These are phyloP conservation scores for Globisporangium cystogenes DNA, from an alignment of 352 stramenopile species.

Conservation along the genomic window DNA sequence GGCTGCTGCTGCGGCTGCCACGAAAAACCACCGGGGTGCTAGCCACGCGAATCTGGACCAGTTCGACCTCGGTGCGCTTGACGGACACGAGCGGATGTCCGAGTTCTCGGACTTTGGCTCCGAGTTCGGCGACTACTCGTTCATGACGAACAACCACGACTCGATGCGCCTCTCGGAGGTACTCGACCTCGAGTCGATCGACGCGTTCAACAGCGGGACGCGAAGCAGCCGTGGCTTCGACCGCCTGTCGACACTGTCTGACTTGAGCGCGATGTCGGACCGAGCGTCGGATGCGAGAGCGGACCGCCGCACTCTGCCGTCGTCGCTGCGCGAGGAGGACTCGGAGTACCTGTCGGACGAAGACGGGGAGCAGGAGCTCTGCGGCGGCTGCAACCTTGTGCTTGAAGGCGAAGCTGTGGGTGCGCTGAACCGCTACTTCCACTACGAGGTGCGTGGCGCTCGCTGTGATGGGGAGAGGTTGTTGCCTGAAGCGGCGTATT, in stretches of 20 bases:
- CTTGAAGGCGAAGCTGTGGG: constrained; percentile 76
- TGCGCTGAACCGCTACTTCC: constrained; percentile 79
- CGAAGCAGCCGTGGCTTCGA: constrained; percentile 18
- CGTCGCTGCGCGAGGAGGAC: constrained; percentile 23
- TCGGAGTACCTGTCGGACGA: constrained; percentile 51
- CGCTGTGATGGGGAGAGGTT: neutral
- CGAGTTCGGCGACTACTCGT: constrained; percentile 53
- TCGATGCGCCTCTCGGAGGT: constrained; percentile 75
- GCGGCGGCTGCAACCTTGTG: constrained; percentile 57
- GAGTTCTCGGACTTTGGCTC: constrained; percentile 64
- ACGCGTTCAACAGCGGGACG: constrained; percentile 28
- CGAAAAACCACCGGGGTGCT: constrained; percentile 17
- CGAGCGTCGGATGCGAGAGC: constrained; percentile 14
- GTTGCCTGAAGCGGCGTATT: neutral
- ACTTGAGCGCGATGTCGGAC: constrained; percentile 55
- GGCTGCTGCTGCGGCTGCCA: constrained; percentile 22
- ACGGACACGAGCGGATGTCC: constrained; percentile 47
- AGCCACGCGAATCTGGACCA: constrained; percentile 50
- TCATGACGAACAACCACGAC: constrained; percentile 53
- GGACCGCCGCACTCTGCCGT: constrained; percentile 4
- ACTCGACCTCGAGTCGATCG: constrained; percentile 62
- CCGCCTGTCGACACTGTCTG: constrained; percentile 41
- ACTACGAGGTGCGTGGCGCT: constrained; percentile 48
- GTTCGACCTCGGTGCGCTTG: constrained; percentile 60
- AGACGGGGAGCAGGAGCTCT: constrained; percentile 67